Evolutionary conservation across 306 rosid genomes (phyloP).

Genomic region (Medicago lupulina): DNA sequence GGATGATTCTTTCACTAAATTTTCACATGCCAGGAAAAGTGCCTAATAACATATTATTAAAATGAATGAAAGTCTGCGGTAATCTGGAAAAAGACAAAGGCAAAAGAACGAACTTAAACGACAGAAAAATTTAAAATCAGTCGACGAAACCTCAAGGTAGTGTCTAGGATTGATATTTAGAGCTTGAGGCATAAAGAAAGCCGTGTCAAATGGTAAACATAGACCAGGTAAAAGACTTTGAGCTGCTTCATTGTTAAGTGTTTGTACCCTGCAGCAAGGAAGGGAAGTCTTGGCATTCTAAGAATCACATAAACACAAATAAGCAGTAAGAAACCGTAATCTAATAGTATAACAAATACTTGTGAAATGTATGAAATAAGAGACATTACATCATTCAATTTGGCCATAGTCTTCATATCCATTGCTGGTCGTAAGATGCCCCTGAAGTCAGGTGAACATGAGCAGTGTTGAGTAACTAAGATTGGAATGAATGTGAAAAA

Average conservation of each 20-base stretch:
- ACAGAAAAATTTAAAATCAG: background rate
- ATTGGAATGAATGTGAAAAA: conserved; percentile 25
- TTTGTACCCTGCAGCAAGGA: conserved; percentile 78
- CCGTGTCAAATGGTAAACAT: conserved; percentile 58
- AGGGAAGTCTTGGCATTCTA: conserved; percentile 83
- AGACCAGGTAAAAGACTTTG: conserved; percentile 68
- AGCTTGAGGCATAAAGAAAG: conserved; percentile 92
- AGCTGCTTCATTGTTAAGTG: conserved; percentile 56
- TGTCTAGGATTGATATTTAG: conserved; percentile 69
- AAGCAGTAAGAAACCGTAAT: conserved; percentile 31
- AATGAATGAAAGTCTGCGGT: background rate
- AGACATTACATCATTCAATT: conserved; percentile 66
- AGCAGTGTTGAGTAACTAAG: conserved; percentile 48
- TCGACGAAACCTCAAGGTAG: conserved; percentile 74
- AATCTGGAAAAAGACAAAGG: too few species aligned
- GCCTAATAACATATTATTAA: conserved; percentile 57
- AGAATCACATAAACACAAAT: conserved; percentile 38
- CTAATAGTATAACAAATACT: conserved; percentile 22
- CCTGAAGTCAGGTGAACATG: conserved; percentile 69
- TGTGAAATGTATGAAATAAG: conserved; percentile 32
- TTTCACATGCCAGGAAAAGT: conserved; percentile 41
- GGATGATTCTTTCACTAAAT: conserved; percentile 4
- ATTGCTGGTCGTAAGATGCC: conserved; percentile 91
- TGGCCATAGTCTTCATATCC: conserved; percentile 66
- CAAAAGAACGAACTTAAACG: background rate